Conservation (phyloP, 768 basidiomycete species). For the Mycena epipterygia region DNA sequence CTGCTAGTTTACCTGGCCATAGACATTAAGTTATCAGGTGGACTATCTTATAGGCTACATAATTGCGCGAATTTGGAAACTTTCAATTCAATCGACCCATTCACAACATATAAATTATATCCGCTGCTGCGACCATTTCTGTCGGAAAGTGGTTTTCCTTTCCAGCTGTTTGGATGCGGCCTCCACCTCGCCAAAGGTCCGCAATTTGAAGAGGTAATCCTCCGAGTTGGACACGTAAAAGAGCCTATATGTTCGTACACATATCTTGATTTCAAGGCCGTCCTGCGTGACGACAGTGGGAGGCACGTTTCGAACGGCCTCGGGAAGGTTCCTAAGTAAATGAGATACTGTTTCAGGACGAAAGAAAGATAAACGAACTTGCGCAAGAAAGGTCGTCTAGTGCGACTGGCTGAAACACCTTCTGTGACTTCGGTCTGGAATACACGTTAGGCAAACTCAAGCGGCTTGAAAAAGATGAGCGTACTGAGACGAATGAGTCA, state of each 20-base stretch:
- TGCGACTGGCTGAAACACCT: constrained; percentile 61
- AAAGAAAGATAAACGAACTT: constrained; percentile 57
- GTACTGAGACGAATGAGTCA: constrained; percentile 79
- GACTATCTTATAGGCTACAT: constrained; percentile 27
- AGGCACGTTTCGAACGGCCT: constrained; percentile 48
- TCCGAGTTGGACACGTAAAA: constrained; percentile 84
- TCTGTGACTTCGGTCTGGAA: constrained; percentile 70
- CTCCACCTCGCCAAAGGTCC: constrained; percentile 56
- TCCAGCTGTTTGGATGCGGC: constrained; percentile 46
- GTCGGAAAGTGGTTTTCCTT: constrained; percentile 48
- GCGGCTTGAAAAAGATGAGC: constrained; percentile 38
- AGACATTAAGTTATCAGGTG: constrained; percentile 36
- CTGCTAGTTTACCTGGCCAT: constrained; percentile 24
- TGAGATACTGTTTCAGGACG: background rate
- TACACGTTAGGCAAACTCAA: background rate
- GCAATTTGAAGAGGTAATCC: constrained; percentile 69
- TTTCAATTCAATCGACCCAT: background rate
- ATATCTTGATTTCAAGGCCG: constrained; percentile 86
- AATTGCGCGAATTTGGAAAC: constrained; percentile 21
- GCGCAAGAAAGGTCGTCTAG: constrained; percentile 74
- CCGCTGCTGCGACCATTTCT: constrained; percentile 51
- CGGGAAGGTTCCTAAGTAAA: constrained; percentile 55
- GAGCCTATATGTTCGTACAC: constrained; percentile 83
- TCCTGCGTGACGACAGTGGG: constrained; percentile 67
- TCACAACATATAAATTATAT: constrained; percentile 15